A percentile compares a stretch with the other conserved stretches of the same genome.
phyloP scores from a whole-genome alignment of 192 early-diverging fungal species.

The Thamnidium elegans region DNA sequence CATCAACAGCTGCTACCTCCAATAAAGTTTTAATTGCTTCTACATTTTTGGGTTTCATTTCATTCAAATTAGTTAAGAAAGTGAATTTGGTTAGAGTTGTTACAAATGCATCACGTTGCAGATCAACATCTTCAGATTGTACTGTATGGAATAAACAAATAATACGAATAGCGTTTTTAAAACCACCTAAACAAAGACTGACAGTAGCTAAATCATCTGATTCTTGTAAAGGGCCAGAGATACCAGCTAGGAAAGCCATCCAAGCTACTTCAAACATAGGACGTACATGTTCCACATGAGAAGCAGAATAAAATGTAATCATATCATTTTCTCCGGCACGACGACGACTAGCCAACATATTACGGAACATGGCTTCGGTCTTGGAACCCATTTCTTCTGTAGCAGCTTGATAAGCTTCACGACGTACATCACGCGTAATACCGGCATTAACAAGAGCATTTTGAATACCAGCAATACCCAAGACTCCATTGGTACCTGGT shows the following conservation, averaged over 20 bases:
- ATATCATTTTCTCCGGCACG: conserved; percentile 46
- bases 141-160: conserved; percentile 66
- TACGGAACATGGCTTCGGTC: conserved; percentile 65
- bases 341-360: conserved; percentile 53
- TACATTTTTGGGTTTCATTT: conserved; percentile 89
- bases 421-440: conserved; percentile 37
- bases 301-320: conserved; percentile 60
- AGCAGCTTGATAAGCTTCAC: conserved; percentile 58
- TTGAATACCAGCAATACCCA: conserved; percentile 38
- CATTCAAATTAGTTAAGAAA: conserved; percentile 74
- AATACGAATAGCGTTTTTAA: conserved; percentile 77
- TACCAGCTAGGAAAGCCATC: conserved; percentile 82
- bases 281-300: conserved; percentile 83
- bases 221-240: conserved; percentile 83
- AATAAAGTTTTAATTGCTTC: conserved; percentile 86
- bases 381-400: conserved; percentile 68
- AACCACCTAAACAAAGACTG: conserved; percentile 72
- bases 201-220: conserved; percentile 71
- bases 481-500: conserved; percentile 41
- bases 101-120: conserved; percentile 90
- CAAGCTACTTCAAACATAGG: conserved; percentile 91
- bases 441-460: conserved; percentile 41
- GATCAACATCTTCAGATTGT: conserved; percentile 65
- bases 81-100: conserved; percentile 88
- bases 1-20: conserved; percentile 68